These are phyloP conservation scores for Craterostigma plantagineum DNA, from an alignment of 257 asterid species.

Conservation along the genomic window DNA sequence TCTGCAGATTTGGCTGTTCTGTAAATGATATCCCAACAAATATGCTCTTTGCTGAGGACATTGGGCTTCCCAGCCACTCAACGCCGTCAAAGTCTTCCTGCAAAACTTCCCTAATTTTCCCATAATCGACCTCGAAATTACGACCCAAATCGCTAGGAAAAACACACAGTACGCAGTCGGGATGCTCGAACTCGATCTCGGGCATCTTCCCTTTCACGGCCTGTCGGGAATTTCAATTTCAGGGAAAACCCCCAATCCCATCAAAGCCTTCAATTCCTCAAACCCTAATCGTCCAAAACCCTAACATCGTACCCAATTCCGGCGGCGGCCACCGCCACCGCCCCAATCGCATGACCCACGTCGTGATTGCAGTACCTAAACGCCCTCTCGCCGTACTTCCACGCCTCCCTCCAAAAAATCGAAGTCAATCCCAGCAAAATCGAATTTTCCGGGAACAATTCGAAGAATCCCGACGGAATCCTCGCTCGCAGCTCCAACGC, in stretches of 20 bases:
- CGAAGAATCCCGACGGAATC: constrained; percentile 29
- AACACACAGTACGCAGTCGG: constrained; percentile 70
- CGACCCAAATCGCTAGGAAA: constrained; percentile 26
- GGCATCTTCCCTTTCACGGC: constrained; percentile 61
- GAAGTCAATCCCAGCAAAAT: constrained; percentile 71
- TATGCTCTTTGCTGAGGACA: constrained; percentile 70
- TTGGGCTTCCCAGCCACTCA: constrained; percentile 79
- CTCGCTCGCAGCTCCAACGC: constrained; percentile 62
- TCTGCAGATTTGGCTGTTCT: constrained; percentile 55
- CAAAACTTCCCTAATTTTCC: constrained; percentile 21
- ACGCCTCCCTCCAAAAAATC: constrained; percentile 88
- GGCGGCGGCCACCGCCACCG: constrained; percentile 75
- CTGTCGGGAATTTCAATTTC: constrained; percentile 36
- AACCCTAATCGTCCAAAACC: constrained; percentile 56
- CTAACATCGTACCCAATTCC: constrained; percentile 89
- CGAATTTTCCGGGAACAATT: constrained; percentile 31
- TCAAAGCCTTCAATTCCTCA: constrained; percentile 46
- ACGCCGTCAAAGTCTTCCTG: constrained; percentile 19
- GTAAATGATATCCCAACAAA: constrained; percentile 79
- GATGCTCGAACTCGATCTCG: constrained; percentile 81
- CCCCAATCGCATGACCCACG: constrained; percentile 86
- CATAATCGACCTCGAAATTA: constrained; percentile 40
- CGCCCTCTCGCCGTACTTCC: constrained; percentile 97
- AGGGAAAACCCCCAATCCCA: constrained; percentile 40
- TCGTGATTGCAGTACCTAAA: constrained; percentile 97